Conservation (phyloP, 208 protist species). For the Crithidia fasciculata region DNA sequence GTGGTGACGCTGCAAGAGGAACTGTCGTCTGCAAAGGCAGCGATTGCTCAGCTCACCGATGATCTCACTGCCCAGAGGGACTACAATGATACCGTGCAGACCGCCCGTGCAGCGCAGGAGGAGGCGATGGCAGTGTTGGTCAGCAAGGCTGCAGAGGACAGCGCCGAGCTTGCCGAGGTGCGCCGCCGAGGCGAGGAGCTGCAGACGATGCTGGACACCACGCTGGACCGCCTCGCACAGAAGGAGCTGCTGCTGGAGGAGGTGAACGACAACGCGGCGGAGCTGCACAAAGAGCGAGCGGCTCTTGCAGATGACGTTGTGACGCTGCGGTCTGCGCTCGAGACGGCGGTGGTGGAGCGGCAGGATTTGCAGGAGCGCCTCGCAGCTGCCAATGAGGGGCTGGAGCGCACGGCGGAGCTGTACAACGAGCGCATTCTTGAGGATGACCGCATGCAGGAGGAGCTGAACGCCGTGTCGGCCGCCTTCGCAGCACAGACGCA, state of each 20-base stretch:
- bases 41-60: conserved; percentile 22
- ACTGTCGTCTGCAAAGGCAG: conserved; percentile 26
- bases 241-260: conserved; percentile 6
- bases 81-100: neutral
- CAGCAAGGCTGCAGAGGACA: neutral
- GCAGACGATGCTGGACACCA: conserved; percentile 8
- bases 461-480: neutral
- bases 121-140: neutral
- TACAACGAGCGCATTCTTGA: conserved; percentile 23
- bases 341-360: neutral
- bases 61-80: neutral
- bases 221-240: conserved; percentile 8
- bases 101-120: neutral
- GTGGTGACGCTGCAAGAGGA: conserved; percentile 13
- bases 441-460: conserved; percentile 8
- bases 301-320: conserved; percentile 16
- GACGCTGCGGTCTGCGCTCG: neutral
- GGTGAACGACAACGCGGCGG: conserved; percentile 19
- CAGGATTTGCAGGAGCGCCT: conserved; percentile 11
- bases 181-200: conserved; percentile 20
- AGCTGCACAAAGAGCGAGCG: neutral
- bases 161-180: conserved; percentile 15
- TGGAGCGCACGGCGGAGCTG: conserved; percentile 19
- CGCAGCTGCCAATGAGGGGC: neutral
- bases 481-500: conserved; percentile 13